phyloP scores from a whole-genome alignment of 192 early-diverging fungal genomes.

The Backusella morwellensis region DNA sequence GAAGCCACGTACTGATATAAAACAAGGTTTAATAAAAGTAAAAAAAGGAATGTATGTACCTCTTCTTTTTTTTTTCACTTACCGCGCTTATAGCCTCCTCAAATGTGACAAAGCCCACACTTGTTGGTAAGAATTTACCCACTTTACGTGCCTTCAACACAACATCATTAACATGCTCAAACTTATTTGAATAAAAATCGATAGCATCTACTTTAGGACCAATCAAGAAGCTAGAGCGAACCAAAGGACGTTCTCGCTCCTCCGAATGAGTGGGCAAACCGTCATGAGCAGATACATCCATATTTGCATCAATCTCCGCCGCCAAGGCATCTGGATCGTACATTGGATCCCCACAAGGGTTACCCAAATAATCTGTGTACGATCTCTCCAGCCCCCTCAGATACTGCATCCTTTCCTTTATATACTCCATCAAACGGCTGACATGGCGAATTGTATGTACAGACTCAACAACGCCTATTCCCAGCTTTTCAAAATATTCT shows the following conservation, averaged over 20 bases:
- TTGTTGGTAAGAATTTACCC: constrained; percentile 44
- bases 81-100: constrained; percentile 67
- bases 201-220: constrained; percentile 71
- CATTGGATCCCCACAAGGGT: constrained; percentile 60
- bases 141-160: constrained; percentile 46
- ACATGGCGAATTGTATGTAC: constrained; percentile 63
- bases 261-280: constrained; percentile 4
- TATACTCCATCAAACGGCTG: constrained; percentile 49
- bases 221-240: constrained; percentile 40
- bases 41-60: neutral
- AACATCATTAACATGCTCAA: constrained; percentile 52
- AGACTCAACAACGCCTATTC: constrained; percentile 62
- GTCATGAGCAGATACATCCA: neutral
- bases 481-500: constrained; percentile 62
- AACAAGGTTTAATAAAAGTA: neutral
- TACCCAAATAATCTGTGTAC: constrained; percentile 61
- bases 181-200: constrained; percentile 55
- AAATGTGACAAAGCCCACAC: constrained; percentile 80
- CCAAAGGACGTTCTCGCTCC: constrained; percentile 38
- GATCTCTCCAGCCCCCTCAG: constrained; percentile 57
- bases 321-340: constrained; percentile 56
- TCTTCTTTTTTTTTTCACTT: constrained; percentile 13
- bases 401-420: constrained; percentile 51
- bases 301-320: constrained; percentile 33
- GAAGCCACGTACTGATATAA: constrained; percentile 53